A percentile compares a stretch with the other conserved stretches of the same genome.
phyloP scores from a whole-genome alignment of 768 basidiomycete genomes.

The Calocera viscosa region DNA sequence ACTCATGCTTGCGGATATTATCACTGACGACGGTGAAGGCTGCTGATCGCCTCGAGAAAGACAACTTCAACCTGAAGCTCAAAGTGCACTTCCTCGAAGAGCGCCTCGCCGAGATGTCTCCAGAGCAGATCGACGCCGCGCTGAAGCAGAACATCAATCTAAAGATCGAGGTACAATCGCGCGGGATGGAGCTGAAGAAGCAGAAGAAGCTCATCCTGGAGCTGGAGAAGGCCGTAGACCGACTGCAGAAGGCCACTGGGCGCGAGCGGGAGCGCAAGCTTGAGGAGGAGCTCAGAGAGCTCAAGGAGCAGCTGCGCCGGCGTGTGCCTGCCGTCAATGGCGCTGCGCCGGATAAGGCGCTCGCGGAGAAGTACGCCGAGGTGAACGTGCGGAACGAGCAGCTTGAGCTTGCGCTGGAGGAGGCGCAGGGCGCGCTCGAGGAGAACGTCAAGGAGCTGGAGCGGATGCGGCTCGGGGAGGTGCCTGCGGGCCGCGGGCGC shows the following conservation, averaged over 20 bases:
- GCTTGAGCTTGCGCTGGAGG: conserved; percentile 49
- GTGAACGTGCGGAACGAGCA: conserved; percentile 34
- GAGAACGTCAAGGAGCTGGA: conserved; percentile 80
- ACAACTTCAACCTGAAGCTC: conserved; percentile 93
- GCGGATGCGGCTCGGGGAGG: conserved; percentile 43
- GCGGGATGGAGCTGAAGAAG: conserved; percentile 83
- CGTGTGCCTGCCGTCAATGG: conserved; percentile 23
- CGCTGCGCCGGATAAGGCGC: conserved; percentile 35
- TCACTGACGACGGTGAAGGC: conserved; percentile 40
- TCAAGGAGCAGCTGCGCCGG: conserved; percentile 58
- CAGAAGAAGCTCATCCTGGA: conserved; percentile 79
- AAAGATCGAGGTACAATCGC: conserved; percentile 83
- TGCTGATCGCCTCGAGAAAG: conserved; percentile 89
- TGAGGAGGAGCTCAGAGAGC: conserved; percentile 42
- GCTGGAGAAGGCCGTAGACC: conserved; percentile 66
- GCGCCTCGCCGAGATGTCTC: conserved; percentile 74
- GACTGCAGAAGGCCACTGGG: conserved; percentile 36
- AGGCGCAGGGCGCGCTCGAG: conserved; percentile 52
- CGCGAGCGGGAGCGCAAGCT: conserved; percentile 56
- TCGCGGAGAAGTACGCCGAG: conserved; percentile 48
- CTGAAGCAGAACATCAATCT: conserved; percentile 87
- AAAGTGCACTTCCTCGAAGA: conserved; percentile 94
- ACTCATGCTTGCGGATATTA: neutral
- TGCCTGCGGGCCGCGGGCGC: conserved; percentile 32
- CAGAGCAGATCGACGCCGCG: conserved; percentile 83